Evolutionary conservation across 2,329 filamentous ascomycete genomes (phyloP).

Genomic region (Sporothrix euskadiensis): DNA sequence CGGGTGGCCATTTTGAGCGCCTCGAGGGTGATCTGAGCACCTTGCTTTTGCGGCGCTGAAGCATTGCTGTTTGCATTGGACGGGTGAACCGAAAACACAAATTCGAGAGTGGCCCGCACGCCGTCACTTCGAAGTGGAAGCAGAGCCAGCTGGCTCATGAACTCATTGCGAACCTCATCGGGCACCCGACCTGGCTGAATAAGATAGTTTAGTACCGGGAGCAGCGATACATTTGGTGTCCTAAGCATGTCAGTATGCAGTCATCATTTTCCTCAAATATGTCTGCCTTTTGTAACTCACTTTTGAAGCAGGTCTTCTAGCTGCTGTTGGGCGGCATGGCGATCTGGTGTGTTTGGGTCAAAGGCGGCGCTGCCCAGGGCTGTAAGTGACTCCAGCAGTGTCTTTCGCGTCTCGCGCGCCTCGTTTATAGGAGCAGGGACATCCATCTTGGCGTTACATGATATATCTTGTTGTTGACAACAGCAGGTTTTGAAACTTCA

Average conservation of each 20-base stretch:
- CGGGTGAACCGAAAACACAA: slow-evolving; percentile 68
- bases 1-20: slow-evolving; percentile 64
- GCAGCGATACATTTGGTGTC: slow-evolving; percentile 48
- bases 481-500: neutral
- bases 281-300: slow-evolving; percentile 40
- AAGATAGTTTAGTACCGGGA: slow-evolving; percentile 63
- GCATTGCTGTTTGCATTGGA: slow-evolving; percentile 45
- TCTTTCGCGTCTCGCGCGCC: slow-evolving; percentile 3
- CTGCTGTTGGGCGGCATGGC: slow-evolving; percentile 39
- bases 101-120: slow-evolving; percentile 68
- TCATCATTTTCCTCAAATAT: too few relatives aligned
- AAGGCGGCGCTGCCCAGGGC: slow-evolving; percentile 53
- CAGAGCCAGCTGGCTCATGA: slow-evolving; percentile 59
- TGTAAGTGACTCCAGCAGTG: slow-evolving; percentile 41
- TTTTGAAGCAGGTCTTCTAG: slow-evolving; percentile 53
- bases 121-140: slow-evolving; percentile 64
- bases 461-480: neutral
- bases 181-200: slow-evolving; percentile 62
- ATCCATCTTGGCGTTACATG: slow-evolving; percentile 29
- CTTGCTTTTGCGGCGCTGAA: slow-evolving; percentile 51
- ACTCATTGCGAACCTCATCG: slow-evolving; percentile 57
- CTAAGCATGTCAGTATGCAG: slow-evolving; percentile 16
- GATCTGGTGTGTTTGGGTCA: slow-evolving; percentile 43
- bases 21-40: slow-evolving; percentile 67
- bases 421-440: slow-evolving; percentile 18